Evolutionary conservation across 768 basidiomycete species (phyloP).

Genomic region (Hygrophoropsis aurantiaca): DNA sequence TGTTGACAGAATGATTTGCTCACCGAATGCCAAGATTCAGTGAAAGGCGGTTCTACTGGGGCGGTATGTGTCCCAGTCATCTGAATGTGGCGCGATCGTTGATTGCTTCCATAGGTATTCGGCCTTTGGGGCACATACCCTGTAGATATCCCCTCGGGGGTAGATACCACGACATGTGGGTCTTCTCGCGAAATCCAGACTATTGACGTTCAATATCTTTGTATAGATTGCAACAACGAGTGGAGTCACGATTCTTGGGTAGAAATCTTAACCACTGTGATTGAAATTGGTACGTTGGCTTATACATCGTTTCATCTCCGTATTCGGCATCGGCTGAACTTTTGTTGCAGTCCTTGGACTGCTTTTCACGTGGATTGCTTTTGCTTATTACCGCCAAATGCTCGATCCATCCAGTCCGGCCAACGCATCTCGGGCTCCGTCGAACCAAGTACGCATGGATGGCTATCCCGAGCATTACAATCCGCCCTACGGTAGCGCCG

Average conservation of each 20-base stretch:
- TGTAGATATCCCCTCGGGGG: slow-evolving; percentile 24
- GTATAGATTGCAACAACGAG: slow-evolving; percentile 56
- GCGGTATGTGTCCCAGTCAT: slow-evolving; percentile 27
- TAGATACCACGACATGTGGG: slow-evolving; percentile 50
- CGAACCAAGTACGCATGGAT: slow-evolving; percentile 33
- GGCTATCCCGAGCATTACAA: slow-evolving; percentile 55
- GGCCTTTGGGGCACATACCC: slow-evolving; percentile 55
- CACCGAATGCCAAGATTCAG: slow-evolving; percentile 46
- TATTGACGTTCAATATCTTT: no score
- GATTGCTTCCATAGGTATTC: slow-evolving; percentile 35
- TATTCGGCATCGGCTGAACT: not conserved
- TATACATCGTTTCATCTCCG: no score
- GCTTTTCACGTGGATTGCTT: slow-evolving; percentile 66
- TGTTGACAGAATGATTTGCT: slow-evolving; percentile 54
- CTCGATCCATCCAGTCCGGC: slow-evolving; percentile 63
- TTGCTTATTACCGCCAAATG: slow-evolving; percentile 73
- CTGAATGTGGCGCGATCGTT: not conserved
- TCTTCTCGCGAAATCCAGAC: not conserved
- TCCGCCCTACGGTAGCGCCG: slow-evolving; percentile 45
- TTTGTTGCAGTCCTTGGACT: slow-evolving; percentile 47
- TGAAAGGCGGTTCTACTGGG: slow-evolving; percentile 30
- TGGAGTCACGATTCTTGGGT: slow-evolving; percentile 70
- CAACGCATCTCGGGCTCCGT: slow-evolving; percentile 48
- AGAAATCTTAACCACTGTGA: slow-evolving; percentile 62
- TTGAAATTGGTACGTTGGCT: slow-evolving; percentile 51